phyloP scores from a whole-genome alignment of 306 rosid genomes.

The Canavalia gladiata region DNA sequence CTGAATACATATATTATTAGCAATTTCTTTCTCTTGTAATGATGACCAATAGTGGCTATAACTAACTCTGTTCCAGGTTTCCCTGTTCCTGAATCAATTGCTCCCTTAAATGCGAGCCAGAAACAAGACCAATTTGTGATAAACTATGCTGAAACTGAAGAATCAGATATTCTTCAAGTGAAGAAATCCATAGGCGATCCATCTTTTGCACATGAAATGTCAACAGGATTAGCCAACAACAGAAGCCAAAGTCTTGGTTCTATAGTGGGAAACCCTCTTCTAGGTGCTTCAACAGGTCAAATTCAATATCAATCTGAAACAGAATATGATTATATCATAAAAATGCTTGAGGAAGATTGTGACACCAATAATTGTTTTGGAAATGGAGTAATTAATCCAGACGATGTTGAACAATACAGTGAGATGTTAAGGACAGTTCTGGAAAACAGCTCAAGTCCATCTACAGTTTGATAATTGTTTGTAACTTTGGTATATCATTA shows the following conservation, averaged over 20 bases:
- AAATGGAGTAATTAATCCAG: constrained; percentile 15
- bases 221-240: background rate
- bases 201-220: constrained; percentile 8
- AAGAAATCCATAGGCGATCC: background rate
- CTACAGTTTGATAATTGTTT: background rate
- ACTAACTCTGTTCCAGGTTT: background rate
- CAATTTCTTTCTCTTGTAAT: no score
- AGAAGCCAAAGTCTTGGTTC: constrained; percentile 43
- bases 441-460: background rate
- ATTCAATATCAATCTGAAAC: background rate
- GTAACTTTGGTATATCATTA: background rate
- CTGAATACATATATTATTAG: no score
- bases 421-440: constrained; percentile 31
- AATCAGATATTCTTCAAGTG: background rate
- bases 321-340: constrained; percentile 39
- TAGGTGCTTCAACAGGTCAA: constrained; percentile 13
- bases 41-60: no score
- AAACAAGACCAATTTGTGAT: constrained; percentile 22
- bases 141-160: background rate
- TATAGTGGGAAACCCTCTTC: background rate
- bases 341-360: constrained; percentile 45
- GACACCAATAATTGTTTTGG: background rate
- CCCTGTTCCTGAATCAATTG: background rate
- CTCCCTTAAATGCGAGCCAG: constrained; percentile 27
- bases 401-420: constrained; percentile 5